Base-by-base conservation (phyloP, 1,284 basidiomycete genomes). In the Ganoderma leucocontextum region DNA sequence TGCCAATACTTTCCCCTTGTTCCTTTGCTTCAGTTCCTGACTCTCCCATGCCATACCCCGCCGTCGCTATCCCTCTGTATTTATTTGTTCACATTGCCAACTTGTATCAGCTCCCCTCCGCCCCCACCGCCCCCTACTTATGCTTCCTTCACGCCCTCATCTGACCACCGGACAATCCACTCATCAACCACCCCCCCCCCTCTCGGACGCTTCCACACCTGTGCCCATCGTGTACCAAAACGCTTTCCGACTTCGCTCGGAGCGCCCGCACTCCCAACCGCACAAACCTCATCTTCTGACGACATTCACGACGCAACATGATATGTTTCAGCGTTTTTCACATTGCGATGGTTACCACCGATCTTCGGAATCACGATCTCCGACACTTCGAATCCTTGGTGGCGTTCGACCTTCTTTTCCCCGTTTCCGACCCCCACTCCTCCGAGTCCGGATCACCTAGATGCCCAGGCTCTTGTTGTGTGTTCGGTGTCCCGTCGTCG, bases 231-330 rank as follows among this genome's bases (percentile, higher is more conserved):
- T 49, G 38, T 33, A 42, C 52, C 52, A 55, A 22, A 42, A 57
- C 41, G 35, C 12, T 36, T 29, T 38, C 22, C 36, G 42, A 12
- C 19, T 19, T 19, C 17, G 36, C 5, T 38, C 35, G 55, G 36
- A 22, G 35, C 36, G 35, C 55, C 55, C 35, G 22, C 13, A 12
- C 62, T 59, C 17, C 35, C 25, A 9, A 13, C 44, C 39, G 29
- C 38, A 36, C 38, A 25, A 52, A 52, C 10, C 49, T 12, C 33
- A 29, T 41, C 22, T 39, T 35, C 29, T 70, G 38, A 70, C 65
- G 65, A 70, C 65, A 44, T 29, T 70, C 29, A 70, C 65, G 69
- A 70, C 60, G 12, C 25, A 19, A 62, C 62, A 70, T 58, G 69
- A 70, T 47, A 8, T 38, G 41, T 17, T 12, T 22, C 53, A 29